phyloP scores from a whole-genome alignment of 768 basidiomycete species.

The Dendrothele bispora region DNA sequence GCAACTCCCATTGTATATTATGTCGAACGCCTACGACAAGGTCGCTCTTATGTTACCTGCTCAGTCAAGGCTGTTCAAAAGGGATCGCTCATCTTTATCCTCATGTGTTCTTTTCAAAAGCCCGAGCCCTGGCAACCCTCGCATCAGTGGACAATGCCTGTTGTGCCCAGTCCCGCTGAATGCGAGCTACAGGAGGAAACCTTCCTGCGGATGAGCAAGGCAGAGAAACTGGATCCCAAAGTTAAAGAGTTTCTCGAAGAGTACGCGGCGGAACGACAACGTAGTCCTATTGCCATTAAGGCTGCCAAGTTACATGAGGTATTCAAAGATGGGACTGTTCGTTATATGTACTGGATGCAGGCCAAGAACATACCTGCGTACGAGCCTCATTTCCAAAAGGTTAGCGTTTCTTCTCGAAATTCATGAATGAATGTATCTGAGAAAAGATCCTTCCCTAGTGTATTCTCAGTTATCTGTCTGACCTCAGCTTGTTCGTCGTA shows the following conservation, averaged over 20 bases:
- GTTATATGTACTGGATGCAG: slow-evolving; percentile 79
- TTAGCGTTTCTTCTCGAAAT: slow-evolving; percentile 21
- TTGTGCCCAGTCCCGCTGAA: slow-evolving; percentile 54
- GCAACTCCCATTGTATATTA: slow-evolving; percentile 75
- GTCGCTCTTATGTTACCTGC: slow-evolving; percentile 71
- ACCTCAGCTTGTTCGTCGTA: slow-evolving; percentile 67
- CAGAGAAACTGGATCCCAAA: slow-evolving; percentile 30
- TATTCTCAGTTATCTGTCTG: slow-evolving; percentile 78
- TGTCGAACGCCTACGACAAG: slow-evolving; percentile 75
- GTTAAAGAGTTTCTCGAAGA: slow-evolving; percentile 29
- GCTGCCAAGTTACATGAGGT: slow-evolving; percentile 43
- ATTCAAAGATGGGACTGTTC: slow-evolving; percentile 45
- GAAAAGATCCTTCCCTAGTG: slow-evolving; percentile 47
- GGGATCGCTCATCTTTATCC: slow-evolving; percentile 49
- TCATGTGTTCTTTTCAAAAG: slow-evolving; percentile 81
- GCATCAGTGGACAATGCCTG: slow-evolving; percentile 69
- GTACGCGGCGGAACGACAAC: slow-evolving; percentile 50
- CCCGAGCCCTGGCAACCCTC: slow-evolving; percentile 76
- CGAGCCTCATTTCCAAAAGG: slow-evolving; percentile 77
- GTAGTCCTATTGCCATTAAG: slow-evolving; percentile 71
- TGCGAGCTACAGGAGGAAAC: slow-evolving; percentile 59
- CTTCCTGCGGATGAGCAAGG: slow-evolving; percentile 29
- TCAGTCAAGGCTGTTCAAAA: slow-evolving; percentile 60
- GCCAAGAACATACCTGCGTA: slow-evolving; percentile 67
- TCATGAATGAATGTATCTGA: not conserved